phyloP scores from a whole-genome alignment of 2,329 filamentous ascomycete genomes.

The Cadophora luteo-olivacea region DNA sequence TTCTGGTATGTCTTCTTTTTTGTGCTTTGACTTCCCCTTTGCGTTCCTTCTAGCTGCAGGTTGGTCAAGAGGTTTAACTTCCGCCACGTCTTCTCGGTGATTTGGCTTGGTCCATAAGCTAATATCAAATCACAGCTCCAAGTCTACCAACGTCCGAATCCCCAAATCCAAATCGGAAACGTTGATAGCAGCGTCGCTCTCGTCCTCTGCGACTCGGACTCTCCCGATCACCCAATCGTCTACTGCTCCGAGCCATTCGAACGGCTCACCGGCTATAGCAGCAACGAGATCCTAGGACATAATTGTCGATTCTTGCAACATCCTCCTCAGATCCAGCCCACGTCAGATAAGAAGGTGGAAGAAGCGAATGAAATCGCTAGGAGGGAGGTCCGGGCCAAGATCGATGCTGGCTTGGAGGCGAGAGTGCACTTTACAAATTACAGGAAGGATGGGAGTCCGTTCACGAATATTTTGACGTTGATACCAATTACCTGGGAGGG shows the following conservation, averaged over 20 bases:
- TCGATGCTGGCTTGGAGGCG: constrained; percentile 75
- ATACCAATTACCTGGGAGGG: constrained; percentile 84
- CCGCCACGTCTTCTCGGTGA: neutral
- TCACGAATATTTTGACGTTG: constrained; percentile 92
- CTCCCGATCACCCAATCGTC: constrained; percentile 88
- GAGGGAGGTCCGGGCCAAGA: constrained; percentile 79
- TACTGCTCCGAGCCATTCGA: constrained; percentile 96
- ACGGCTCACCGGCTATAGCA: constrained; percentile 88
- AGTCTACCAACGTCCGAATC: constrained; percentile 81
- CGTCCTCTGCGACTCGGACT: constrained; percentile 87
- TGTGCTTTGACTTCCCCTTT: neutral
- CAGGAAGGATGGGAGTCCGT: constrained; percentile 87
- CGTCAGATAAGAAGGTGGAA: constrained; percentile 77
- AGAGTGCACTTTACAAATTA: constrained; percentile 95
- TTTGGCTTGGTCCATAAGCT: neutral
- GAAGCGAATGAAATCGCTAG: constrained; percentile 87
- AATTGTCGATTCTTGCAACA: constrained; percentile 95
- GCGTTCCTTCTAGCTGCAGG: neutral
- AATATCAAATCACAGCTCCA: constrained; percentile 28
- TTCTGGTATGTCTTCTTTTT: constrained; percentile 53
- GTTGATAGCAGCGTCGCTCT: constrained; percentile 95
- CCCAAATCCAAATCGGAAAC: constrained; percentile 85
- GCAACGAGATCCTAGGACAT: constrained; percentile 82
- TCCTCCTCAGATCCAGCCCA: constrained; percentile 70
- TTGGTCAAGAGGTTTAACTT: neutral